Base-by-base conservation (phyloP, 2,329 filamentous ascomycete genomes). In the Lasiodiplodia gonubiensis region DNA sequence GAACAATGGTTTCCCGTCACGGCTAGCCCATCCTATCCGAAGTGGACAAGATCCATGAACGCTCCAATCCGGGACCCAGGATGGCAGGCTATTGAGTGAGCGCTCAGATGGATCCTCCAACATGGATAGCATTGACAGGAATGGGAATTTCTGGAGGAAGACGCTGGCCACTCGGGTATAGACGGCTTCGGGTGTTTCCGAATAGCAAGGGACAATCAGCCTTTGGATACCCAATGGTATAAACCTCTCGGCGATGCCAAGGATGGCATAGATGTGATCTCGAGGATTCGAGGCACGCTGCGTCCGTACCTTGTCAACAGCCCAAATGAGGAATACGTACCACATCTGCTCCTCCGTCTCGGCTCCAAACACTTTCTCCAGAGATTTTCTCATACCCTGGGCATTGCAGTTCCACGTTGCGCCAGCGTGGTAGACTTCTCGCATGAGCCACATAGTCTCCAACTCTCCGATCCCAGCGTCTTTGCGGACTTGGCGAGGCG, bases 11-110 rank as follows among this genome's bases (percentile, higher is more conserved):
- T 18, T 7, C 2, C 11, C 12, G 5, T n/a, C 16, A 11, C 23
- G 8, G 12, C 51, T 11, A 4, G 18, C 30, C 59, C 59, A 52
- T 0, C n/a, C 14, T 11, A 64, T n/a, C 18, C n/a, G 33, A 7
- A 10, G 33, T 30, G 35, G 35, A n/a, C 30, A 33, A 33, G 46
- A 49, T 2, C 59, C 59, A 16, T 27, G 42, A 4, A 30, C 30
- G 12, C 60, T 64, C 48, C 48, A 64, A 30, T 64, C 60, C 6
- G 60, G 60, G 30, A 53, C 60, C 60, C 60, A 64, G 60, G 48
- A 52, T 2, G 48, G 60, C 16, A 64, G 48, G 2, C 46, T 21
- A 33, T 10, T 3, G 14, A 52, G 21, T 1, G 5, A 42, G 49
- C 42, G n/a, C n/a, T n/a, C n/a, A n/a, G n/a, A n/a, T n/a, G n/a